phyloP scores from a whole-genome alignment of 371 early-diverging fungal species.

The Mucor indicus region DNA sequence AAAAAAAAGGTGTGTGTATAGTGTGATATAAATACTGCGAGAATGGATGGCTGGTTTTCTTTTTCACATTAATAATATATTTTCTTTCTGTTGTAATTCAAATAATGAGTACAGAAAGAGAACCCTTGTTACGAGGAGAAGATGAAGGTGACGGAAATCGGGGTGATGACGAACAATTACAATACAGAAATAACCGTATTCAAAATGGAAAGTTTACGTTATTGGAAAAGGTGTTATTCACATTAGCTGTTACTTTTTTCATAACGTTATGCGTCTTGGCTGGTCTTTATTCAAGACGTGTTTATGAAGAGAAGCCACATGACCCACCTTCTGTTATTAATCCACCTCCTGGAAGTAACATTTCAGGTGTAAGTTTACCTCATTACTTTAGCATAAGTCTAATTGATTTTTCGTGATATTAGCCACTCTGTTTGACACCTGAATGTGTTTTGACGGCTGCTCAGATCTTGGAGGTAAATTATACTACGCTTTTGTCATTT shows the following conservation, averaged over 20 bases:
- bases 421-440: conserved; percentile 51
- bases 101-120: conserved; percentile 30
- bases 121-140: conserved; percentile 21
- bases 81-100: not conserved
- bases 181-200: not conserved
- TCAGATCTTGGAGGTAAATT: conserved; percentile 41
- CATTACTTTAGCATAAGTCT: not conserved
- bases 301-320: conserved; percentile 22
- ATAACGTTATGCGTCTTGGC: conserved; percentile 33
- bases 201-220: conserved; percentile 30
- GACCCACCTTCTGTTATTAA: conserved; percentile 1
- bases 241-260: conserved; percentile 28
- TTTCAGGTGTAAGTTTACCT: conserved; percentile 10
- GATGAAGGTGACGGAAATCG: not conserved
- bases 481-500: too few species aligned
- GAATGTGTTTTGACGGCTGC: conserved; percentile 61
- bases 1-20: too few species aligned
- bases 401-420: not conserved
- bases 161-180: not conserved
- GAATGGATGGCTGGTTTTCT: too few species aligned
- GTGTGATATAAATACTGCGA: too few species aligned
- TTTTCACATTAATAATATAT: too few species aligned
- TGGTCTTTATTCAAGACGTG: conserved; percentile 35
- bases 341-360: conserved; percentile 9
- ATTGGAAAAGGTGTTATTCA: conserved; percentile 34